These are phyloP conservation scores for Alternaria sp. DNA, from an alignment of 2,329 filamentous ascomycete genomes.

Conservation along the genomic window DNA sequence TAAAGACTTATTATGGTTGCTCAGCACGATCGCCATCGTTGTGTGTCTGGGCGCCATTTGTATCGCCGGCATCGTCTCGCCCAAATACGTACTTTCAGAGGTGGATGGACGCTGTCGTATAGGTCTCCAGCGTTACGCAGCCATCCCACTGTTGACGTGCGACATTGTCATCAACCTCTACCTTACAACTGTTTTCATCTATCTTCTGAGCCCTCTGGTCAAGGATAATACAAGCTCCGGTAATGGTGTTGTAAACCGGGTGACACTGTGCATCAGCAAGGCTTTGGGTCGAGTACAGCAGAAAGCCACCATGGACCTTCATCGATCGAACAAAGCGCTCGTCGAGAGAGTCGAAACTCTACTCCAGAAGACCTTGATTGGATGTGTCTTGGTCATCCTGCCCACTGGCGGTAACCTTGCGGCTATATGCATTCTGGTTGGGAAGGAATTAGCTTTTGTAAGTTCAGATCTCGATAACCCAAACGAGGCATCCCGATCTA, in stretches of 20 bases:
- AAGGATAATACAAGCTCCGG: conserved; percentile 19
- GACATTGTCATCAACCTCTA: conserved; percentile 51
- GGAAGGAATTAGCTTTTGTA: conserved; percentile 51
- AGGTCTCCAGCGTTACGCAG: conserved; percentile 49
- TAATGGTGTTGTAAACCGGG: conserved; percentile 20
- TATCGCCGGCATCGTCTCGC: conserved; percentile 40
- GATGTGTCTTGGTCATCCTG: conserved; percentile 50
- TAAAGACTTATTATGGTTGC: conserved; percentile 49
- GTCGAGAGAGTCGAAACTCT: conserved; percentile 36
- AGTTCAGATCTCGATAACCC: neutral
- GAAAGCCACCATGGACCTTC: conserved; percentile 14
- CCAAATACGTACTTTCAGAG: conserved; percentile 41
- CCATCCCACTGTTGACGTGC: conserved; percentile 49
- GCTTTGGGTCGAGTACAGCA: conserved; percentile 13
- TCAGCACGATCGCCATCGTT: conserved; percentile 36
- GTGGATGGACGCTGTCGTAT: conserved; percentile 51
- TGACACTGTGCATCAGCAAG: conserved; percentile 26
- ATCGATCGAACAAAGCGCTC: conserved; percentile 27
- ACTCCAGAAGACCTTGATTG: conserved; percentile 43
- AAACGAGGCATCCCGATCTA: neutral
- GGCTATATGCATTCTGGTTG: conserved; percentile 40
- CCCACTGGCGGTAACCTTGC: conserved; percentile 52
- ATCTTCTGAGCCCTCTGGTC: conserved; percentile 47
- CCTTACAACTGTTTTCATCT: conserved; percentile 53
- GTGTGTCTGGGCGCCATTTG: conserved; percentile 43